Evolutionary conservation across 306 rosid genomes (phyloP).

Genomic region (Cucurbita argyrosperma): DNA sequence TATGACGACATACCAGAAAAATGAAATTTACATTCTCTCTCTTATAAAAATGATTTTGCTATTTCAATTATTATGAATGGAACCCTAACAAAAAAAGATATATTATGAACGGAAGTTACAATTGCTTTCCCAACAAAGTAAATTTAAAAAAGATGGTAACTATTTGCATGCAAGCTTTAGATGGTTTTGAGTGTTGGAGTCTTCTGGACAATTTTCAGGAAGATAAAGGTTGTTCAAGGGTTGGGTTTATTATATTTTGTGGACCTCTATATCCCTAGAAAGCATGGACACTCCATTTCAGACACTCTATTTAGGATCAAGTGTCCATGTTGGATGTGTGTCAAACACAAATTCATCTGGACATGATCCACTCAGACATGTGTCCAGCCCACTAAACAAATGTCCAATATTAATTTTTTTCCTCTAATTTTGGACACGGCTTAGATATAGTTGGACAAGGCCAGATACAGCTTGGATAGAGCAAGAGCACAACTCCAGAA

Average conservation of each 20-base stretch:
- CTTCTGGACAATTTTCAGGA: background rate
- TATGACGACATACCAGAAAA: too few species aligned
- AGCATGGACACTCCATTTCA: too few species aligned
- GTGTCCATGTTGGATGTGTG: background rate
- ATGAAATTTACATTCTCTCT: too few species aligned
- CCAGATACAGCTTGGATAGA: background rate
- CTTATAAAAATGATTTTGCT: too few species aligned
- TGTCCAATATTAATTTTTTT: background rate
- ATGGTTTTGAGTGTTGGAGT: background rate
- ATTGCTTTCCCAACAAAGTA: too few species aligned
- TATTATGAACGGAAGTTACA: too few species aligned
- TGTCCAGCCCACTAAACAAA: background rate
- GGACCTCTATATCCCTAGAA: background rate
- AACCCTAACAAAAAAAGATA: too few species aligned
- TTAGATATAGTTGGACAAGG: too few species aligned
- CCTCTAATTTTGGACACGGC: background rate
- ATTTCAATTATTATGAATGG: too few species aligned
- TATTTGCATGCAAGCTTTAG: background rate
- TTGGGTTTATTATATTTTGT: background rate
- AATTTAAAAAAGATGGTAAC: background rate
- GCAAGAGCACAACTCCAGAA: background rate
- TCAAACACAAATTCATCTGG: background rate
- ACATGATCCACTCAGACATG: background rate
- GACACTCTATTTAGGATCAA: too few species aligned
- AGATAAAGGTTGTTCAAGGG: background rate